Evolutionary conservation across 1,284 basidiomycete species (phyloP).

Genomic region (Veloboletus limbatus): DNA sequence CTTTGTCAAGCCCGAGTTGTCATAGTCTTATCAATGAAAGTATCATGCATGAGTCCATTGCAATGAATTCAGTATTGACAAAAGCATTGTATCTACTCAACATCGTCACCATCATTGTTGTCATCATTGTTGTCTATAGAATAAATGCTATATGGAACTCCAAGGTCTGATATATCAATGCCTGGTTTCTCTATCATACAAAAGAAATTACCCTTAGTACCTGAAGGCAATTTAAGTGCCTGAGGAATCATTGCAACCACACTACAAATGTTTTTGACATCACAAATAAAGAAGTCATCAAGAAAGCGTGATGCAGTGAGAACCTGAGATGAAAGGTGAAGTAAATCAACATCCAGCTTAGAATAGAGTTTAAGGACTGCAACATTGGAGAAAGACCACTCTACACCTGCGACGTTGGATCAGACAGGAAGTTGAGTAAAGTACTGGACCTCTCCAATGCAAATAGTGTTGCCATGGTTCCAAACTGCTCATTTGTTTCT

Average conservation of each 20-base stretch:
- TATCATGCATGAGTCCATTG: too few relatives aligned
- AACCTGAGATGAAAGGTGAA: slow-evolving; percentile 7
- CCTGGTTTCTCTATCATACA: slow-evolving; percentile 14
- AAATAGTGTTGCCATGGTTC: too few relatives aligned
- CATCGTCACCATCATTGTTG: neutral
- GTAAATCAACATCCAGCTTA: slow-evolving; percentile 3
- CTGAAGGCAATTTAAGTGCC: neutral
- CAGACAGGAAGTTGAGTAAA: slow-evolving; percentile 6
- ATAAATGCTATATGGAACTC: slow-evolving; percentile 7
- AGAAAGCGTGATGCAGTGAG: neutral
- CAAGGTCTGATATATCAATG: slow-evolving; percentile 9
- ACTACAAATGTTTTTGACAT: slow-evolving; percentile 6
- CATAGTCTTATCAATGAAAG: too few relatives aligned
- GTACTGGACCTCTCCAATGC: neutral
- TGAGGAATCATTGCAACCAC: slow-evolving; percentile 11
- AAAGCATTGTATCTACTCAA: neutral
- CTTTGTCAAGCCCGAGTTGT: too few relatives aligned
- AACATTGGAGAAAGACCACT: neutral
- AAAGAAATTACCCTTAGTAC: neutral
- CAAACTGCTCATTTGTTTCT: too few relatives aligned
- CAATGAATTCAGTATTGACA: neutral
- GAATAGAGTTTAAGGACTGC: slow-evolving; percentile 1
- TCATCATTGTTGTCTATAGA: slow-evolving; percentile 1
- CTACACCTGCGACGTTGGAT: too few relatives aligned
- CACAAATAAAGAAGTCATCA: neutral